Base-by-base conservation (phyloP, 2,329 filamentous ascomycete species). In the Alternaria incomplexa region DNA sequence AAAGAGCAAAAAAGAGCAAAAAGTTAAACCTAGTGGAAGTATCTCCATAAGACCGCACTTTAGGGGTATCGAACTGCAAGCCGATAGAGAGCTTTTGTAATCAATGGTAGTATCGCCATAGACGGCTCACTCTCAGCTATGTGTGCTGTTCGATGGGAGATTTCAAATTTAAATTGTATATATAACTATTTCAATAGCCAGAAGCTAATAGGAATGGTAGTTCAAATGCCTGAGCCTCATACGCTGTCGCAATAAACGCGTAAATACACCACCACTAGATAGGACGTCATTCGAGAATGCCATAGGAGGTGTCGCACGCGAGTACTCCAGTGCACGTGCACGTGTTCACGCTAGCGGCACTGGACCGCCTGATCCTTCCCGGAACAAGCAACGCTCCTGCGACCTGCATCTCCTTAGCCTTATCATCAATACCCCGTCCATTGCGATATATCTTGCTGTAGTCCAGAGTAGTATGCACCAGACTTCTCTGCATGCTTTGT, bases 301-400 rank as follows among this genome's bases (percentile, higher is more conserved):
- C 36, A 40, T 40, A 40, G 36, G 17, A 22, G 48, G 15, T 30
- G 28, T 51, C 15, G 48, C 32, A 52, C 59, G 47, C 47, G 54
- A 52, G 26, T 17, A 36, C 47, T 40, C 36, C 36, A 52, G 45
- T 40, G 54, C 59, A 61, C 59, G 59, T 61, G 59, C 59, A 61
- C 59, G 59, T 61, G 59, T 40, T 51, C 50, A 43, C 54, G 54
- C 59, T 52, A 58, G 45, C 23, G 23, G 26, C 20, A n/a, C 5
- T 11, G 13, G 48, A 22, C 20, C 20, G 48, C 53, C 47, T 32
- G n/a, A 43, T 25, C 54, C 36, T 25, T 20, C 25, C 40, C 54
- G 17, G 28, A 30, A 56, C 30, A 20, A 48, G 22, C 45, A 23
- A 40, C 40, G 40, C 32, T 58, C 23, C 47, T 61, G 36, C 32